A percentile compares a stretch with the other conserved stretches of the same genome.
Conservation (phyloP, 768 basidiomycete species). For the Tulasnella calospora region DNA sequence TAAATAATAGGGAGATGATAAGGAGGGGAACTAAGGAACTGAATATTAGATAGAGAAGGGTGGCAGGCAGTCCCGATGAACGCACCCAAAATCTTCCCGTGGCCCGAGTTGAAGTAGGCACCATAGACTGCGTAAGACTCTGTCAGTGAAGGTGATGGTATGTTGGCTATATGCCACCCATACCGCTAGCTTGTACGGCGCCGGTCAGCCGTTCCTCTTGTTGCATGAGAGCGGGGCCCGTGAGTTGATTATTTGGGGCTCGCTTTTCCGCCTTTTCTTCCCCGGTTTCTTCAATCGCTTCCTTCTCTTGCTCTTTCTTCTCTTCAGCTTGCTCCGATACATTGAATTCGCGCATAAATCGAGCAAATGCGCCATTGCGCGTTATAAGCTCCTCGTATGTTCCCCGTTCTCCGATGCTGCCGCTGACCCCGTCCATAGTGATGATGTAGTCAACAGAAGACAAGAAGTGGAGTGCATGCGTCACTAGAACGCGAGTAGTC, state of each 20-base stretch:
- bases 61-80: not conserved
- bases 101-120: not conserved
- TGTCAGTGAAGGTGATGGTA: not conserved
- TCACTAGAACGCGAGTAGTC: constrained; percentile 45
- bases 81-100: not conserved
- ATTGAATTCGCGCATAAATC: not conserved
- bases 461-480: constrained; percentile 54
- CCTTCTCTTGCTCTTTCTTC: constrained; percentile 19
- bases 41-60: not conserved
- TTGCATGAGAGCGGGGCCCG: constrained; percentile 40
- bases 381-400: constrained; percentile 46
- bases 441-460: constrained; percentile 60
- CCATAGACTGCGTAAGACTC: not conserved
- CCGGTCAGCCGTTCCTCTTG: constrained; percentile 56
- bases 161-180: not conserved
- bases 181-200: constrained; percentile 37
- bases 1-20: not conserved
- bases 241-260: not conserved
- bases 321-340: constrained; percentile 31
- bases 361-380: constrained; percentile 31
- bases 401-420: constrained; percentile 57
- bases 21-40: not conserved
- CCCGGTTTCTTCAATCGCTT: constrained; percentile 26
- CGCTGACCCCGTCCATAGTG: constrained; percentile 48
- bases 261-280: constrained; percentile 30